These are phyloP conservation scores for Rhipidocladum racemiflorum DNA, from an alignment of 176 grass and related monocot genomes.

Conservation along the genomic window DNA sequence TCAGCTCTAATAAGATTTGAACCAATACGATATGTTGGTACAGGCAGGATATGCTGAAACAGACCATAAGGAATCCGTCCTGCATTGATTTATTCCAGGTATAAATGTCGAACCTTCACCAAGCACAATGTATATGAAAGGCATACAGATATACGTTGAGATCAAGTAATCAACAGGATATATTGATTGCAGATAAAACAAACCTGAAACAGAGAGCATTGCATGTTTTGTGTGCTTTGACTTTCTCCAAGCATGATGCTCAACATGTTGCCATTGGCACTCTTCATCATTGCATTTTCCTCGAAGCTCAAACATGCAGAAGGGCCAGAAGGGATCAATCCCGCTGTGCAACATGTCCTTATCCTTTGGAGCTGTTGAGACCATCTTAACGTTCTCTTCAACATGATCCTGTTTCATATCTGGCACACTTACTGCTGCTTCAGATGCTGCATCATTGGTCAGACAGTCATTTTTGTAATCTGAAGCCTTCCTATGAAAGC, in stretches of 20 bases:
- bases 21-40: slow-evolving; percentile 75
- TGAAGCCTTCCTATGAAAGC: slow-evolving; percentile 30
- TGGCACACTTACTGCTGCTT: slow-evolving; percentile 22
- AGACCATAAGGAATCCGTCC: slow-evolving; percentile 40
- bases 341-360: slow-evolving; percentile 14
- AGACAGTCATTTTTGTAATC: slow-evolving; percentile 33
- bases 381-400: slow-evolving; percentile 27
- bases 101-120: slow-evolving; percentile 28
- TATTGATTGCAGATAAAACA: slow-evolving; percentile 31
- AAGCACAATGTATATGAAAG: slow-evolving; percentile 15
- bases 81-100: slow-evolving; percentile 26
- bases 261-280: slow-evolving; percentile 84
- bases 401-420: slow-evolving; percentile 33
- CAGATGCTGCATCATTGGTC: slow-evolving; percentile 32
- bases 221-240: slow-evolving; percentile 34
- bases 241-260: slow-evolving; percentile 63
- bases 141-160: background rate
- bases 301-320: slow-evolving; percentile 97
- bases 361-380: slow-evolving; percentile 31
- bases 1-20: slow-evolving; percentile 85
- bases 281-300: slow-evolving; percentile 98
- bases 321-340: slow-evolving; percentile 91
- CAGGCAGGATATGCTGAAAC: slow-evolving; percentile 52
- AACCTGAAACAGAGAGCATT: slow-evolving; percentile 49
- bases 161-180: slow-evolving; percentile 2